A percentile compares a stretch with the other conserved stretches of the same genome.
Evolutionary conservation across 306 rosid genomes (phyloP).

Genomic region (Cyclanthera cordifolia): DNA sequence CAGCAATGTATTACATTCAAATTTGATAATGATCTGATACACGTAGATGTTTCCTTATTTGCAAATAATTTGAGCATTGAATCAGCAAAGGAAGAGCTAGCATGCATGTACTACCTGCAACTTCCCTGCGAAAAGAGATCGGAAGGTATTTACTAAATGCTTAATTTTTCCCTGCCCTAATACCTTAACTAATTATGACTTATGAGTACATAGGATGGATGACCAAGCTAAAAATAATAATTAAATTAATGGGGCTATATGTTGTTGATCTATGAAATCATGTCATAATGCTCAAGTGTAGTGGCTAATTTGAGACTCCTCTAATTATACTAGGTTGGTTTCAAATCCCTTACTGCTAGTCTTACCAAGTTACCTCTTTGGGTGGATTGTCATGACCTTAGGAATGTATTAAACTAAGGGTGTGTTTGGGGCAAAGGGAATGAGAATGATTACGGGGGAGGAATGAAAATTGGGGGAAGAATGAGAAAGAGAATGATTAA

Average conservation of each 20-base stretch:
- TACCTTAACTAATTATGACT: conserved; percentile 1
- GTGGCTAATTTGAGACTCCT: background rate
- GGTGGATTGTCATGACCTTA: background rate
- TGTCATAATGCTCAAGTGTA: background rate
- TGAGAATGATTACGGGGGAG: too few relatives aligned
- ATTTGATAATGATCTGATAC: conserved; percentile 48
- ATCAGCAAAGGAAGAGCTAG: conserved; percentile 55
- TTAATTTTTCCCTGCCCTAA: background rate
- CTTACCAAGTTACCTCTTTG: background rate
- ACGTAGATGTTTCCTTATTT: conserved; percentile 28
- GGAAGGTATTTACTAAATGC: conserved; percentile 47
- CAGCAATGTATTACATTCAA: conserved; percentile 46
- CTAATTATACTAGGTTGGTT: background rate
- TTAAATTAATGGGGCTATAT: conserved; percentile 1
- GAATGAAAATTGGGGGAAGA: too few relatives aligned
- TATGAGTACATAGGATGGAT: background rate
- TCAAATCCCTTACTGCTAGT: background rate
- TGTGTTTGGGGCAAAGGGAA: too few relatives aligned
- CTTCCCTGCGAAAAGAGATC: conserved; percentile 59
- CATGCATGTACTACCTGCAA: conserved; percentile 71
- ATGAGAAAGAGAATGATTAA: too few relatives aligned
- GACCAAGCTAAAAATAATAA: conserved; percentile 10
- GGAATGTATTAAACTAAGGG: background rate
- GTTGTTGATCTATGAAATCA: background rate
- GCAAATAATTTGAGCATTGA: conserved; percentile 39